Evolutionary conservation across 1,284 basidiomycete genomes (phyloP).

Genomic region (Agaricales sp.): DNA sequence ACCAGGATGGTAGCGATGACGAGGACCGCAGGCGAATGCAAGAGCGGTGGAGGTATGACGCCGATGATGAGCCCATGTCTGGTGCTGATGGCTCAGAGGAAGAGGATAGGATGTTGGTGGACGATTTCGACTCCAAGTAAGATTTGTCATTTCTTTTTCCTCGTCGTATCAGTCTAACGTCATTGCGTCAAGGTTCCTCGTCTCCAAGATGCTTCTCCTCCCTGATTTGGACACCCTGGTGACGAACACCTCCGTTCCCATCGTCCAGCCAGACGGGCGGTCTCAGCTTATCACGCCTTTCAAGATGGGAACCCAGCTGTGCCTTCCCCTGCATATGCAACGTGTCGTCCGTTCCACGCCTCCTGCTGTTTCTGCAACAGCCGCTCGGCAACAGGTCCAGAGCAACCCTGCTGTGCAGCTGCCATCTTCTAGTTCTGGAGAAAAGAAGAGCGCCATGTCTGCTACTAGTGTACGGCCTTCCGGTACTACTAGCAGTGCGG

Average conservation of each 20-base stretch:
- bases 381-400: no score
- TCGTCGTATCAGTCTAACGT: conserved; percentile 3
- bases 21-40: conserved; percentile 35
- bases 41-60: conserved; percentile 65
- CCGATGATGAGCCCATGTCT: conserved; percentile 45
- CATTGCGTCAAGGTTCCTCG: background rate
- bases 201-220: background rate
- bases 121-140: conserved; percentile 58
- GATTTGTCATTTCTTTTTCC: conserved; percentile 14
- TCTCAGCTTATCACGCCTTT: background rate
- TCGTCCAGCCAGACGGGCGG: background rate
- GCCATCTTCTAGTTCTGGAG: no score
- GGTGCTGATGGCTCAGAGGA: conserved; percentile 57
- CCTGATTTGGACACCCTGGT: background rate
- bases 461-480: no score
- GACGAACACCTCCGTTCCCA: background rate
- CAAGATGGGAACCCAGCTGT: background rate
- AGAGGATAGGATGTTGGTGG: conserved; percentile 55
- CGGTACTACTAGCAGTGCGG: no score
- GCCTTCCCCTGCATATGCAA: background rate
- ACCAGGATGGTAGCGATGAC: conserved; percentile 24
- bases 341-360: no score
- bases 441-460: no score
- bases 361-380: no score
- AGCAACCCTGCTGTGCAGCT: no score